Evolutionary conservation across 1,284 basidiomycete species (phyloP).

Genomic region (Cerrena zonata): DNA sequence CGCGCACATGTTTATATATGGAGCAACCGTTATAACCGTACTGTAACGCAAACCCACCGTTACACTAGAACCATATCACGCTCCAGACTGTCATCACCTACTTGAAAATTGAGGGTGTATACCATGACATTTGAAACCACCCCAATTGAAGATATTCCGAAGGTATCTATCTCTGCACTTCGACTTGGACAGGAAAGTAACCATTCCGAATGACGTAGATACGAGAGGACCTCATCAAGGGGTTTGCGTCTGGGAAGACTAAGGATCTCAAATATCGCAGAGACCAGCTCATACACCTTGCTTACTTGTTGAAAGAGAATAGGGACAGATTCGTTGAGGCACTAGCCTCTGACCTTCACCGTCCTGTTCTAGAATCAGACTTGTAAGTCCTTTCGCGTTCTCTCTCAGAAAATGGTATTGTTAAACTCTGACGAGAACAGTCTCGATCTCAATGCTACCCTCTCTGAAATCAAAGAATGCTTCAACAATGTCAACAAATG

Average conservation of each 20-base stretch:
- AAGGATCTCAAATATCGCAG: constrained; percentile 57
- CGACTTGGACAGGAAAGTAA: neutral
- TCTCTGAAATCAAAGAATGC: constrained; percentile 57
- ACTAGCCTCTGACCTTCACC: constrained; percentile 50
- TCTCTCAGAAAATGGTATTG: neutral
- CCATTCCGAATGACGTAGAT: neutral
- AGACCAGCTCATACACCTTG: constrained; percentile 60
- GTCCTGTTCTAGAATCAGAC: constrained; percentile 47
- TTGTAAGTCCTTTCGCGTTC: constrained; percentile 47
- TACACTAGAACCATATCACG: too few relatives aligned
- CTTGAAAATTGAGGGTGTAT: too few relatives aligned
- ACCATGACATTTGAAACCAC: neutral
- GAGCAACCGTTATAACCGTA: too few relatives aligned
- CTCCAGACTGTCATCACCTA: too few relatives aligned
- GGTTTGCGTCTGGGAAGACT: constrained; percentile 55
- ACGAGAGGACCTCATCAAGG: constrained; percentile 17
- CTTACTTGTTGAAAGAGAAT: constrained; percentile 66
- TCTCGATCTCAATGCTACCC: constrained; percentile 47
- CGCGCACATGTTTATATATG: too few relatives aligned
- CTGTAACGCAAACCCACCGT: too few relatives aligned
- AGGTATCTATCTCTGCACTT: neutral
- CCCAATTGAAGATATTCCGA: neutral
- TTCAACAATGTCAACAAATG: constrained; percentile 70
- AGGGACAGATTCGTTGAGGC: constrained; percentile 48
- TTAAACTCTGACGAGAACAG: constrained; percentile 27